A percentile compares a stretch with the other conserved stretches of the same genome.
These are phyloP conservation scores for Rhizoctonia solani DNA, from an alignment of 1,284 basidiomycete species.

Conservation along the genomic window DNA sequence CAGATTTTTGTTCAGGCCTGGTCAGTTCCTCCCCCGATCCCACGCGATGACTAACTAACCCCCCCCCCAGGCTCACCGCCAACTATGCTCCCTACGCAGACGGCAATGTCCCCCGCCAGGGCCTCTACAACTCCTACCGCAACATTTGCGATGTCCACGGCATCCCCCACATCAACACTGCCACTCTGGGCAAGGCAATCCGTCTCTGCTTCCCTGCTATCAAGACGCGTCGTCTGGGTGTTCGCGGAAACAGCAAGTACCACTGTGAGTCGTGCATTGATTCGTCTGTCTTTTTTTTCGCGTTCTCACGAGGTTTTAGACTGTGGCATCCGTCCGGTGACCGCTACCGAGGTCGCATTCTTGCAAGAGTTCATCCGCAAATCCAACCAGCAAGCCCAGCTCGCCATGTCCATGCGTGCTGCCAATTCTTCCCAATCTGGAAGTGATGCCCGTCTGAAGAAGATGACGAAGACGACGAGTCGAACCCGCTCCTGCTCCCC, in stretches of 20 bases:
- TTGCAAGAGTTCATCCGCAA: conserved; percentile 87
- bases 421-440: conserved; percentile 48
- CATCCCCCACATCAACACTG: conserved; percentile 91
- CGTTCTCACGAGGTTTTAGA: conserved; percentile 53
- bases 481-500: conserved; percentile 19
- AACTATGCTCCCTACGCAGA: conserved; percentile 90
- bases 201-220: conserved; percentile 89
- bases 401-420: conserved; percentile 34
- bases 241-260: conserved; percentile 90
- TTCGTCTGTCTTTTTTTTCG: conserved; percentile 41
- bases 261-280: conserved; percentile 79
- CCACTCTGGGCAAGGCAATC: conserved; percentile 91
- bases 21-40: conserved; percentile 50
- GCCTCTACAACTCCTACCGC: conserved; percentile 89
- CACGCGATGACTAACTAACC: conserved; percentile 40
- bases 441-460: conserved; percentile 64
- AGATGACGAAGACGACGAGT: conserved; percentile 73
- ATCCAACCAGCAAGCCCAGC: conserved; percentile 59
- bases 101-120: conserved; percentile 84
- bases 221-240: conserved; percentile 88
- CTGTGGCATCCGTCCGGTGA: conserved; percentile 86
- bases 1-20: conserved; percentile 90
- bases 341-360: conserved; percentile 84
- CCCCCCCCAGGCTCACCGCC: conserved; percentile 71
- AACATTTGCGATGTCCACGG: conserved; percentile 87